phyloP scores from a whole-genome alignment of 257 asterid genomes.

The Linderniella brevidens region DNA sequence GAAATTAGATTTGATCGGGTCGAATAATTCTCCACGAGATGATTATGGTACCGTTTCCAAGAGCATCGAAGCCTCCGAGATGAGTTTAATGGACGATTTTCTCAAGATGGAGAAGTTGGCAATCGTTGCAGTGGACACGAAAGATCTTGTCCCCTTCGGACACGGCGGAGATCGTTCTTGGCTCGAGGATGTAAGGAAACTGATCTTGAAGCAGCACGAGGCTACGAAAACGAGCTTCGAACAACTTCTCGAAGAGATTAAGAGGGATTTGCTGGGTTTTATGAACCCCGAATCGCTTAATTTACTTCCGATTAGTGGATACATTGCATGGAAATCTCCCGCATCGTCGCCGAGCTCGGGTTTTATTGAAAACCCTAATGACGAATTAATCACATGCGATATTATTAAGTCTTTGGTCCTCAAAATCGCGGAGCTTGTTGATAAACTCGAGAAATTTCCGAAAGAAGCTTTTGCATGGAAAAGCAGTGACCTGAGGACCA shows the following conservation, averaged over 20 bases:
- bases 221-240: slow-evolving; percentile 30
- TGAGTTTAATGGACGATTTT: slow-evolving; percentile 91
- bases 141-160: slow-evolving; percentile 9
- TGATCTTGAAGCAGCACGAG: slow-evolving; percentile 27
- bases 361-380: slow-evolving; percentile 29
- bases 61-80: slow-evolving; percentile 38
- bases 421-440: slow-evolving; percentile 21
- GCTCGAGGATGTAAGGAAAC: slow-evolving; percentile 27
- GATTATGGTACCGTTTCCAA: no score
- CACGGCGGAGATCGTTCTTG: slow-evolving; percentile 21
- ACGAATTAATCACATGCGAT: slow-evolving; percentile 10
- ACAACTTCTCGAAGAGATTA: slow-evolving; percentile 48
- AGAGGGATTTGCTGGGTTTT: slow-evolving; percentile 13
- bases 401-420: slow-evolving; percentile 18
- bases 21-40: not conserved
- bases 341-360: no score
- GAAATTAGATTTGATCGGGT: not conserved
- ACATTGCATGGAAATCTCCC: slow-evolving; percentile 57
- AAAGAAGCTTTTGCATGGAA: slow-evolving; percentile 33
- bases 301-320: slow-evolving; percentile 34
- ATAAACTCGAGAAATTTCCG: slow-evolving; percentile 11
- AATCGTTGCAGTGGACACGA: slow-evolving; percentile 52
- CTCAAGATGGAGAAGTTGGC: slow-evolving; percentile 92
- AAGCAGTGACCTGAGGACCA: slow-evolving; percentile 13
- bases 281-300: slow-evolving; percentile 12